Conservation (phyloP, 495 filamentous ascomycete genomes). For the Aspergillus haitiensis region DNA sequence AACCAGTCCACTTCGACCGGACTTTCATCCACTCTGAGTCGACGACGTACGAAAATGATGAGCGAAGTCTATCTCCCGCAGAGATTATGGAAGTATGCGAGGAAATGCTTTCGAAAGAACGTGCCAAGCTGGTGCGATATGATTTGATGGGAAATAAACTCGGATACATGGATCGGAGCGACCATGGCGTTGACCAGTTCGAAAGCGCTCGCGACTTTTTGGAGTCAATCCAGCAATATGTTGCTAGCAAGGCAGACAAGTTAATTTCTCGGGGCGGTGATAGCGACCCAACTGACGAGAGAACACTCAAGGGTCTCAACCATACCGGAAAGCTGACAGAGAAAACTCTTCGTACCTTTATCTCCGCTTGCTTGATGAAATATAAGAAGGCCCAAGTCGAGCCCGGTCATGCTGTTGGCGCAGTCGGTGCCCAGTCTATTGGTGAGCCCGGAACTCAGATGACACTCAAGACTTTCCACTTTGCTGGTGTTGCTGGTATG, state of each 20-base stretch:
- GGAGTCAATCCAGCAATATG: conserved; percentile 68
- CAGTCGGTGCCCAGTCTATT: conserved; percentile 95
- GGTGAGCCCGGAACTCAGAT: conserved; percentile 98
- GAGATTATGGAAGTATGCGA: conserved; percentile 69
- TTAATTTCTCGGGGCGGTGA: conserved; percentile 48
- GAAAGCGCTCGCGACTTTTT: conserved; percentile 85
- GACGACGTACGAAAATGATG: conserved; percentile 75
- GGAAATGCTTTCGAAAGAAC: conserved; percentile 62
- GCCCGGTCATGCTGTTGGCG: conserved; percentile 95
- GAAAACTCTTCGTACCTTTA: conserved; percentile 69
- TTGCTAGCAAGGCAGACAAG: conserved; percentile 56
- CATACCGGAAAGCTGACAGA: conserved; percentile 79
- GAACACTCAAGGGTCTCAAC: conserved; percentile 52
- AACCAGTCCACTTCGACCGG: conserved; percentile 88
- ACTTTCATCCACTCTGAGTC: conserved; percentile 84
- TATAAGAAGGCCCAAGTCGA: conserved; percentile 88
- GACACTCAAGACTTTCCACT: conserved; percentile 99
- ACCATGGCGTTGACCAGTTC: conserved; percentile 73
- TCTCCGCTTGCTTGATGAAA: conserved; percentile 79
- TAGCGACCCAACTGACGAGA: conserved; percentile 40
- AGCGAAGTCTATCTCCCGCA: conserved; percentile 65
- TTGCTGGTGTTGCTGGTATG: conserved; percentile 98
- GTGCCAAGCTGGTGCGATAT: conserved; percentile 62
- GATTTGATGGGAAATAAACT: conserved; percentile 52
- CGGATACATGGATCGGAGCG: conserved; percentile 62